A percentile compares a stretch with the other conserved stretches of the same genome.
Evolutionary conservation across 768 basidiomycete species (phyloP).

Genomic region (Imleria badia): DNA sequence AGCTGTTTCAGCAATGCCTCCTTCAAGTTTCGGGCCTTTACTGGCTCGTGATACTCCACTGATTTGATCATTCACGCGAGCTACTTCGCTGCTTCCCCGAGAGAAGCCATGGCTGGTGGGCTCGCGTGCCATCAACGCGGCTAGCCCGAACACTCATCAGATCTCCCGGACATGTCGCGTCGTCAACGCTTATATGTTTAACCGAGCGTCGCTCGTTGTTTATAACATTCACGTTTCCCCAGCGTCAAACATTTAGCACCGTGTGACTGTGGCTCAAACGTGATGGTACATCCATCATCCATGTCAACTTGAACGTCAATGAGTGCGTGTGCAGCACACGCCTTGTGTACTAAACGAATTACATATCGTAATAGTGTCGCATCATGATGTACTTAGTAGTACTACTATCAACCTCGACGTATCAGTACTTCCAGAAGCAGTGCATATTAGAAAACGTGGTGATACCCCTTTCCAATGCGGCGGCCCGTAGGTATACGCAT

Average conservation of each 20-base stretch:
- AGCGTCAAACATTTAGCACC: neutral
- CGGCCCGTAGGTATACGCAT: neutral
- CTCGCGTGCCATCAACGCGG: constrained; percentile 5
- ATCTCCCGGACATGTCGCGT: neutral
- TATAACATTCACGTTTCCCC: neutral
- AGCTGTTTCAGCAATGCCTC: constrained; percentile 15
- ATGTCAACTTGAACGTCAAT: no score
- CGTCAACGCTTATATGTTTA: constrained; percentile 5
- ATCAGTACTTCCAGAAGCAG: neutral
- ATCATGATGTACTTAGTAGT: neutral
- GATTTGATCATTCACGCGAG: neutral
- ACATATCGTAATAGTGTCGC: constrained; percentile 8
- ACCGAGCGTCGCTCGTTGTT: neutral
- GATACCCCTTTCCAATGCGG: neutral
- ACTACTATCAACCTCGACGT: neutral
- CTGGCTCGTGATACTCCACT: neutral
- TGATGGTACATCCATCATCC: neutral
- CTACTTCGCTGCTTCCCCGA: neutral
- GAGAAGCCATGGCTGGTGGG: neutral
- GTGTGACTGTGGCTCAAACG: neutral
- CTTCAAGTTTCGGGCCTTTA: neutral
- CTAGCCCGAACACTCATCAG: neutral
- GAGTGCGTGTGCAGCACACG: neutral
- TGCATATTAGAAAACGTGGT: neutral
- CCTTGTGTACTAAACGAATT: neutral